Conservation (phyloP, 2,329 filamentous ascomycete species). For the Orbilia blumenaviensis region DNA sequence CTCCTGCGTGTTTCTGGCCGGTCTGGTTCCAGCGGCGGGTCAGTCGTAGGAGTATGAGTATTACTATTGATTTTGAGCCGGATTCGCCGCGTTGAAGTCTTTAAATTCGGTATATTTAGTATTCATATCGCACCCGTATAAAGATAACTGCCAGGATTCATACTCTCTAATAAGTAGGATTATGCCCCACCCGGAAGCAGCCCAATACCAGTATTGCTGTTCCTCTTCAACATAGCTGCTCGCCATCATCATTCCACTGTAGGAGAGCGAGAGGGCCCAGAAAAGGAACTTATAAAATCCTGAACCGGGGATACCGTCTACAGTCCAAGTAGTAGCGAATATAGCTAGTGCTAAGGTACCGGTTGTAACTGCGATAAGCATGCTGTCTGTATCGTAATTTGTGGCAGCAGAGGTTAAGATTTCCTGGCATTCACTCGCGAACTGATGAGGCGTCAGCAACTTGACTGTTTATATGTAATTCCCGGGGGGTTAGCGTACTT, state of each 20-base stretch:
- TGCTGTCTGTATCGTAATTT: constrained; percentile 80
- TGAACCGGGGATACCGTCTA: constrained; percentile 24
- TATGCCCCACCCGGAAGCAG: constrained; percentile 74
- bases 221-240: constrained; percentile 98
- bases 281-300: constrained; percentile 43
- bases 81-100: constrained; percentile 46
- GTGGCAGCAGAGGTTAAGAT: constrained; percentile 89
- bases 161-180: constrained; percentile 66
- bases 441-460: constrained; percentile 61
- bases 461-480: not conserved
- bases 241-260: constrained; percentile 93
- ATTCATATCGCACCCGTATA: not conserved
- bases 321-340: constrained; percentile 27
- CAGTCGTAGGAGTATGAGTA: constrained; percentile 73
- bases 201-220: constrained; percentile 99
- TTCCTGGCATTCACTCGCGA: constrained; percentile 76
- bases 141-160: not conserved
- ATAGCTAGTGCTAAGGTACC: constrained; percentile 59
- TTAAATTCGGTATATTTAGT: constrained; percentile 53
- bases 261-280: constrained; percentile 65
- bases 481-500: not conserved
- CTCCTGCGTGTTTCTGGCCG: constrained; percentile 93
- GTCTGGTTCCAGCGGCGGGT: constrained; percentile 92
- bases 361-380: constrained; percentile 65
- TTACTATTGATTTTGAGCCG: constrained; percentile 60